Percentiles rank a stretch among this genome's conserved stretches.
phyloP scores from a whole-genome alignment of 257 asterid genomes.

The Solanum ahanhuiri region DNA sequence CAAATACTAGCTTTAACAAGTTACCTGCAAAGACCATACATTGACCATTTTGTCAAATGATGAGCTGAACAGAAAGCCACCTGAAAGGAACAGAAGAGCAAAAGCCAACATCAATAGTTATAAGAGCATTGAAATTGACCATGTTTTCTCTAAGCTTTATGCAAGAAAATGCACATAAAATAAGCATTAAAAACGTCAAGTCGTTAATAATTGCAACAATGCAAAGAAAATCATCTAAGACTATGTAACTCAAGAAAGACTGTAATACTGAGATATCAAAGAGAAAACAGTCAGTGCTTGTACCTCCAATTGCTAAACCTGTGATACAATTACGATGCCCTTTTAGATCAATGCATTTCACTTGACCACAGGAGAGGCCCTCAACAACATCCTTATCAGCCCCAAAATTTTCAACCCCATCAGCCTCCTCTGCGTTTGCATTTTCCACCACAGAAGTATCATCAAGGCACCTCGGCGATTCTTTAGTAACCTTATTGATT shows the following conservation, averaged over 20 bases:
- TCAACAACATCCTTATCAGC: constrained; percentile 33
- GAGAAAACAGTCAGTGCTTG: not conserved
- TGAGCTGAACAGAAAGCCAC: constrained; percentile 89
- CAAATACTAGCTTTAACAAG: not conserved
- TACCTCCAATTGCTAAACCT: constrained; percentile 76
- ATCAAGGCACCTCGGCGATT: not conserved
- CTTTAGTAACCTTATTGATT: constrained; percentile 15
- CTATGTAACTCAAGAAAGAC: not conserved
- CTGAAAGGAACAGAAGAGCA: constrained; percentile 26
- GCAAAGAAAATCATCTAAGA: not conserved
- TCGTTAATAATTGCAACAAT: not conserved
- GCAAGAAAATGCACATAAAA: not conserved
- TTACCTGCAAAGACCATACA: constrained; percentile 91
- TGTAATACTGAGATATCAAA: not conserved
- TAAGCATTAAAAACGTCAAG: not conserved
- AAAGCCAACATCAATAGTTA: not conserved
- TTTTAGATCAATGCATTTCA: constrained; percentile 57
- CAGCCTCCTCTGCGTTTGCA: constrained; percentile 11
- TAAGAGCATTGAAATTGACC: not conserved
- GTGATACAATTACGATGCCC: constrained; percentile 75
- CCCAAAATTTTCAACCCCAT: constrained; percentile 14
- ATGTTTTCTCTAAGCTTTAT: not conserved
- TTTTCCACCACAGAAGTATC: constrained; percentile 17
- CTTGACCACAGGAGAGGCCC: constrained; percentile 31
- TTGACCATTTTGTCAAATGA: constrained; percentile 71